These are phyloP conservation scores for Lobosporangium transversale DNA, from an alignment of 192 early-diverging fungal species.

Conservation along the genomic window DNA sequence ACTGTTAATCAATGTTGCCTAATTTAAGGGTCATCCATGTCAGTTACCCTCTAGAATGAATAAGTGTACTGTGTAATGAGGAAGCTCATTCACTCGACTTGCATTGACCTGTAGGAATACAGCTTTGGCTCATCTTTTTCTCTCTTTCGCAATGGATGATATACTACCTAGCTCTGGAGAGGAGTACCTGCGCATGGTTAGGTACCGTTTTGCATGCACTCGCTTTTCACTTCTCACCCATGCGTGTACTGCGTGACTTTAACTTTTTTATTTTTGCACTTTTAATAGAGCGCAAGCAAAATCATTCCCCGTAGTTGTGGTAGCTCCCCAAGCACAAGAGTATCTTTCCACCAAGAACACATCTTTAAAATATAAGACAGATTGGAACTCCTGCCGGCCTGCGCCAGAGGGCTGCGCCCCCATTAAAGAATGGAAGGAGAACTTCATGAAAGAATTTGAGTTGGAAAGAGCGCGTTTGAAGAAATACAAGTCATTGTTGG, in stretches of 20 bases:
- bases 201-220: conserved; percentile 3
- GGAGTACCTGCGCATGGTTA: conserved; percentile 48
- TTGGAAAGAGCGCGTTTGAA: conserved; percentile 5
- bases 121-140: too few species aligned
- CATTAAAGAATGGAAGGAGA: conserved; percentile 30
- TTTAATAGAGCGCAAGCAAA: conserved; percentile 32
- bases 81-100: too few species aligned
- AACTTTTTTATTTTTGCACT: neutral
- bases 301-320: conserved; percentile 30
- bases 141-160: conserved; percentile 12
- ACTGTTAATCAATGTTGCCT: too few species aligned
- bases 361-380: conserved; percentile 30
- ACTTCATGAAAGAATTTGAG: conserved; percentile 35
- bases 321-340: conserved; percentile 19
- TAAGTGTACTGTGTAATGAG: too few species aligned
- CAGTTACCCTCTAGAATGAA: too few species aligned
- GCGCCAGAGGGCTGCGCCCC: conserved; percentile 44
- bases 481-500: neutral
- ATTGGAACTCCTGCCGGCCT: conserved; percentile 42
- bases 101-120: too few species aligned
- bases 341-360: conserved; percentile 44
- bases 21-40: too few species aligned
- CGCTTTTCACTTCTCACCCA: too few species aligned
- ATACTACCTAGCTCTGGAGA: conserved; percentile 45
- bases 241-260: neutral